Base-by-base conservation (phyloP, 495 filamentous ascomycete genomes). In the Podospora pseudocomata region DNA sequence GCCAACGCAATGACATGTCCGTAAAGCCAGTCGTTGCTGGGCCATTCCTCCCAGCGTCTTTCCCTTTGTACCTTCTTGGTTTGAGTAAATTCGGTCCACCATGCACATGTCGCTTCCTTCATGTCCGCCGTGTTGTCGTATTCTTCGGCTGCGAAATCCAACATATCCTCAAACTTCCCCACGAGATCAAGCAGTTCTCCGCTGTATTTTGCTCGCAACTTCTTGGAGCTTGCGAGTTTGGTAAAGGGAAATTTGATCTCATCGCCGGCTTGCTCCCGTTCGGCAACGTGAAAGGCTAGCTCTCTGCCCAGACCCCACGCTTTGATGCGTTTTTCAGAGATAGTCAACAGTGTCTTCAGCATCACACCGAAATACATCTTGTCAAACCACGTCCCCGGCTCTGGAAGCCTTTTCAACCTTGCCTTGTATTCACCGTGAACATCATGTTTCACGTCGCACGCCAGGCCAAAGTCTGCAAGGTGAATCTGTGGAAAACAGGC, bases 401-500 rank as follows among this genome's bases (percentile, higher is more conserved):
- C 63, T 2, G 67, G 70, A 3, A 49, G 30, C 39, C 18, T 9
- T 49, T 23, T 23, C 23, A 23, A 49, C 9, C 15, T 49, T 49
- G 7, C 13, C 39, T 39, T 49, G 15, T 49, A 49, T 3, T 49
- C 39, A 11, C 15, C 39, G 2, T 16, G 39, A 13, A 11, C 9
- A 0, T 49, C 39, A 49, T 49, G 39, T 3, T 11, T 11, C 9
- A 16, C 5, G 13, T 49, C 39, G 13, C 13, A 11, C 3, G 19
- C 56, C 27, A n/a, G 11, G 3, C 65, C 66, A 60, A 64, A 68
- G 1, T 60, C 66, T 0, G 57, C 68, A 26, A 68, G 6, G 0
- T 64, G 19, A 5, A 69, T 44, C 28, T 74, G 70, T 34, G 70
- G 70, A 1, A 70, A 32, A 2, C 1, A 15, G 9, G 67, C 58